phyloP scores from a whole-genome alignment of 139 green algal species.

The Chlamydomonas sp. region DNA sequence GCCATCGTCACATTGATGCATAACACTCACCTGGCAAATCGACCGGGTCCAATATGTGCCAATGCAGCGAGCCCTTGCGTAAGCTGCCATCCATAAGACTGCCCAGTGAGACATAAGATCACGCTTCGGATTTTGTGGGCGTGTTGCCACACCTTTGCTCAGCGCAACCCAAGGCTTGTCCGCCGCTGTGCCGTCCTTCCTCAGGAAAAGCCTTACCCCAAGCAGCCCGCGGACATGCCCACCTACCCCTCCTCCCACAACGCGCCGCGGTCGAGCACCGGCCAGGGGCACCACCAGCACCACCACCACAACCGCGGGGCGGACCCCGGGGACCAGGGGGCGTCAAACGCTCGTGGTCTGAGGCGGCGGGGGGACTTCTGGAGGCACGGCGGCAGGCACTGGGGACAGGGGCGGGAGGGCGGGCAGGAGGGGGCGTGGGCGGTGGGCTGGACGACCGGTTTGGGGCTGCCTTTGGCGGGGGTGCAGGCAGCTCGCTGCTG shows the following conservation, averaged over 20 bases:
- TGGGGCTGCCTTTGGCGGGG: constrained; percentile 19
- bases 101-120: too few species aligned
- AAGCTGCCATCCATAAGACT: too few species aligned
- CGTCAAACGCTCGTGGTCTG: not conserved
- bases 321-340: not conserved
- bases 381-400: not conserved
- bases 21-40: too few species aligned
- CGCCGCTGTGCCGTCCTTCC: constrained; percentile 47
- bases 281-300: not conserved
- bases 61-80: too few species aligned
- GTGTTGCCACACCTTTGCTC: constrained; percentile 54
- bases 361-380: constrained; percentile 18
- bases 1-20: too few species aligned
- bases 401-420: not conserved
- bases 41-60: too few species aligned
- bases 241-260: constrained; percentile 67
- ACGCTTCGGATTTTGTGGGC: constrained; percentile 43
- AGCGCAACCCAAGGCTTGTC: not conserved
- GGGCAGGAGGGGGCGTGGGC: not conserved
- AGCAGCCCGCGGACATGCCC: constrained; percentile 68
- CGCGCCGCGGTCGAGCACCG: not conserved
- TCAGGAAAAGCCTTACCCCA: constrained; percentile 67
- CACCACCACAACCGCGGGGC: not conserved
- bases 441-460: constrained; percentile 13
- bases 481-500: not conserved